Percentiles rank a stretch among this genome's conserved stretches.
These are phyloP conservation scores for Hericium erinaceus DNA, from an alignment of 768 basidiomycete species.

Conservation along the genomic window DNA sequence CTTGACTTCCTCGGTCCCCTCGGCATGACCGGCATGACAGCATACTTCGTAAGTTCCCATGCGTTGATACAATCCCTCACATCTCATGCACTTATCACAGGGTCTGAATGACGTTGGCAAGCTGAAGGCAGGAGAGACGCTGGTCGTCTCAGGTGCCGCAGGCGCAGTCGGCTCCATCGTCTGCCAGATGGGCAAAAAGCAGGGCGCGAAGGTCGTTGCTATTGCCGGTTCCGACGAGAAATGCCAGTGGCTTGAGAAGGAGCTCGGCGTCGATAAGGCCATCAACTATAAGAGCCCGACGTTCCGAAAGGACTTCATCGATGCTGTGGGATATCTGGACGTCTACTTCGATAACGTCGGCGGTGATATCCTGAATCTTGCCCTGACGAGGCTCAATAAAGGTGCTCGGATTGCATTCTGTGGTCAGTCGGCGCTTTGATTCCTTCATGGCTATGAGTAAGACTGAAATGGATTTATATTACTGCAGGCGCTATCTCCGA, in stretches of 20 bases:
- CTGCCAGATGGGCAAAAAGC: constrained; percentile 76
- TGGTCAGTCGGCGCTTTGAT: constrained; percentile 32
- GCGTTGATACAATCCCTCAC: neutral
- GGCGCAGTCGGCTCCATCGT: constrained; percentile 81
- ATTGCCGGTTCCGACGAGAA: constrained; percentile 84
- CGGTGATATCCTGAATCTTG: constrained; percentile 76
- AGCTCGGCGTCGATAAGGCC: constrained; percentile 74
- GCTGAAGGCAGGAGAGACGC: constrained; percentile 74
- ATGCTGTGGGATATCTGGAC: constrained; percentile 64
- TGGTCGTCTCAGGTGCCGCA: constrained; percentile 86
- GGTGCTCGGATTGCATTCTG: constrained; percentile 75
- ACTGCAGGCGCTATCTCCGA: constrained; percentile 68
- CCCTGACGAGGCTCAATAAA: constrained; percentile 64
- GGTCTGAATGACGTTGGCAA: constrained; percentile 76
- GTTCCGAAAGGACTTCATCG: constrained; percentile 66
- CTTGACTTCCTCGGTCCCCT: constrained; percentile 80
- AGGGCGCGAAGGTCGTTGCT: constrained; percentile 76
- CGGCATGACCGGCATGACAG: constrained; percentile 68
- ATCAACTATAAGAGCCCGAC: constrained; percentile 80
- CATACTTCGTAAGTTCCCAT: constrained; percentile 68
- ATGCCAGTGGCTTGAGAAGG: constrained; percentile 75
- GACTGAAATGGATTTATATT: neutral
- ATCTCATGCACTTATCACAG: constrained; percentile 26
- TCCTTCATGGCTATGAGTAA: neutral
- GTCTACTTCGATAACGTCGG: constrained; percentile 81